Base-by-base conservation (phyloP, 2,329 filamentous ascomycete species). In the Stromatinia cepivora region DNA sequence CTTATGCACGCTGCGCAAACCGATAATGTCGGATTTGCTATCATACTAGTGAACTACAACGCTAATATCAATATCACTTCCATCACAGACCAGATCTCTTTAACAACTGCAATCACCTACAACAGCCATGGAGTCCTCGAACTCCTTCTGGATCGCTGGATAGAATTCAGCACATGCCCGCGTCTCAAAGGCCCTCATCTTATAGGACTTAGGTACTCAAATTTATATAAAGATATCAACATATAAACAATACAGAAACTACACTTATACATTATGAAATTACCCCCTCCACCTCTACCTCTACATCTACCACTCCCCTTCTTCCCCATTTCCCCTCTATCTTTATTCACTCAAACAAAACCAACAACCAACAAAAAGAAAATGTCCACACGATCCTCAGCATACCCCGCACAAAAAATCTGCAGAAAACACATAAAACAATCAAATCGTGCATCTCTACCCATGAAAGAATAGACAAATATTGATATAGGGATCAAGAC, bases 81-180 rank as follows among this genome's bases (percentile, higher is more conserved):
- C 11, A 64, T 36, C 20, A 52, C 25, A 25, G 36, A 25, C 4
- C 17, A 17, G 9, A 70, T 58, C 22, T 54, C 62, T 39, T 56
- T 73, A 11, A 70, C 67, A 2, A 66, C 63, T 3, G 66, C 71
- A 28, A 72, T 73, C 36, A 68, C 46, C 17, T 66, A 72, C 36
- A 73, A 73, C 53, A 73, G 46, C 45, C 69, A 73, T 25, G 65
- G 66, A 59, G 65, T 71, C 17, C 68, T 72, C 31, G 64, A 69
- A 53, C 45, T 71, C 8, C 66, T 72, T 28, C 66, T 71, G 0
- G 70, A 71, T 54, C 61, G 68, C 36, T 72, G 70, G 70, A 61
- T 22, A 22, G 66, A 70, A 66, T 72, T 69, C 57, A 70, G 50
- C 48, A 28, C 39, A 11, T 72, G 71, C 39, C 68, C 66, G 36